Base-by-base conservation (phyloP, 768 basidiomycete species). In the Termitomyces sp. region DNA sequence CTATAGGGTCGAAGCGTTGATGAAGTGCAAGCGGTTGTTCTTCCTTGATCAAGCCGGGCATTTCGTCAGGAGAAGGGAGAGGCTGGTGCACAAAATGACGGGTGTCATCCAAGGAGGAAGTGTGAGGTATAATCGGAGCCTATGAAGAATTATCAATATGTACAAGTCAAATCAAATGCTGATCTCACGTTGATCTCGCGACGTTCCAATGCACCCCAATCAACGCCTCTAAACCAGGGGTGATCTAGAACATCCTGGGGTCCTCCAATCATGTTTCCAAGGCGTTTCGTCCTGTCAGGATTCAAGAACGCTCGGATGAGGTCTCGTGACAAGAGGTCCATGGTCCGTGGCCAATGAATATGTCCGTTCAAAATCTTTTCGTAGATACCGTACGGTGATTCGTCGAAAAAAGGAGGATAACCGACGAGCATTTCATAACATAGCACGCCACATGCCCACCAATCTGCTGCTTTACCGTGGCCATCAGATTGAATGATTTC, bases 401-500 rank as follows among this genome's bases (percentile, higher is more conserved):
- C 93, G 71, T 98, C 95, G 74, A 94, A 98, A 82, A 98, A 99
- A 22, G 97, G 97, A 32, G 96, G 96, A 70, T 96, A 98, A 1
- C 97, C 97, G 36, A 96, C 96, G 48, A 99, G 85, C 95, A 98
- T 98, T 74, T 99, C 97, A 73, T 96, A 99, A 73, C 92, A 94
- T 39, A 99, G 80, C 50, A 98, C 92, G 20, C 97, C 97, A 68
- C 95, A 90, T 9, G 97, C 96, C 97, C 97, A 99, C 95, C 95
- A 99, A 72, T 99, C 96, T 7, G 95, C 96, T 9, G 96, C 95
- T 73, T 97, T 96, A 12, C 95, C 95, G 74, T 99, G 97, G 12
- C 97, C 97, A 64, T 96, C 95, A 7, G 93, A 94, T 69, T 96
- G 90, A 60, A 99, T 97, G 60, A 99, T 97, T 76, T 99, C 97